Percentiles rank a stretch among this genome's conserved stretches.
Evolutionary conservation across 441 rosid species (phyloP).

Genomic region (Populus hybrid): DNA sequence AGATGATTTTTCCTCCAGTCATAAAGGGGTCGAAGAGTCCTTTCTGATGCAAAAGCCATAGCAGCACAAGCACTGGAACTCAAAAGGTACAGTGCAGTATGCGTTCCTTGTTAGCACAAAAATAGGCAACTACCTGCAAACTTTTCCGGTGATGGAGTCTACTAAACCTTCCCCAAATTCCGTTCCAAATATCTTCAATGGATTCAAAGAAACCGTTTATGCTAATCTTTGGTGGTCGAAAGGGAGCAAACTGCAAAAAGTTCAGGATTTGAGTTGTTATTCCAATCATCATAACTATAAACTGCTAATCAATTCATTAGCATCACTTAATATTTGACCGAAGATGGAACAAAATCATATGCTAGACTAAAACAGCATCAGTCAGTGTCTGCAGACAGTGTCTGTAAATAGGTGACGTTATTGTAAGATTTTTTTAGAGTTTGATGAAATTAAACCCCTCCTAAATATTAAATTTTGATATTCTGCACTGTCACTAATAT

Average conservation of each 20-base stretch:
- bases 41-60: conserved; percentile 87
- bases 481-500: too few relatives aligned
- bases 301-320: neutral
- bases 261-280: conserved; percentile 10
- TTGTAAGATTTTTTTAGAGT: too few relatives aligned
- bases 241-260: conserved; percentile 57
- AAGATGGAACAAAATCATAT: neutral
- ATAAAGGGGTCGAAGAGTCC: conserved; percentile 79
- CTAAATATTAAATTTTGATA: too few relatives aligned
- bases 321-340: neutral
- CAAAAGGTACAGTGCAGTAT: conserved; percentile 6
- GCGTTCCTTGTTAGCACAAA: neutral
- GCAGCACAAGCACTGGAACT: conserved; percentile 60
- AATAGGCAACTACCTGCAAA: conserved; percentile 59
- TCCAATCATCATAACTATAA: neutral
- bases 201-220: conserved; percentile 64
- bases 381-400: neutral
- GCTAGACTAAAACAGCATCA: neutral
- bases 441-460: too few relatives aligned
- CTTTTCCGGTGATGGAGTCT: conserved; percentile 70
- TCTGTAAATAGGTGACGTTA: neutral
- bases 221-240: conserved; percentile 57
- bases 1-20: conserved; percentile 85
- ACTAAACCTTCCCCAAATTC: conserved; percentile 63
- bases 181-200: conserved; percentile 48